These are phyloP conservation scores for Aspergillus incahuasiensis DNA, from an alignment of 495 filamentous ascomycete species.

Conservation along the genomic window DNA sequence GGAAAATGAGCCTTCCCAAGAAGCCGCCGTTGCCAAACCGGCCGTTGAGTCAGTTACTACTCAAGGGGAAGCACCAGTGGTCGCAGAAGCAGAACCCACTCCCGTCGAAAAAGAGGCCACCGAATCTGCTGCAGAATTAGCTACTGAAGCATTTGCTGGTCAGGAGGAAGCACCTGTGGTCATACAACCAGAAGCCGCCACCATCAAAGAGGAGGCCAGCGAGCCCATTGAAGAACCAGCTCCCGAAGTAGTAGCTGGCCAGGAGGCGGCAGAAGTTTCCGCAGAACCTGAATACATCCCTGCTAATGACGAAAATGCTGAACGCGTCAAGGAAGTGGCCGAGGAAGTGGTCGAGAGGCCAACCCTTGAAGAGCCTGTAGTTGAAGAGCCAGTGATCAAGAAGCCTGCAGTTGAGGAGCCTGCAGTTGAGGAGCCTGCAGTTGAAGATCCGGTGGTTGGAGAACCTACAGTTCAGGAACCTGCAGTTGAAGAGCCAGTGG, in stretches of 20 bases:
- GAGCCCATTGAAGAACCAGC: background rate
- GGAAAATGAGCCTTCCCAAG: background rate
- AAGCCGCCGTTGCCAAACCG: background rate
- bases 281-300: too few relatives aligned
- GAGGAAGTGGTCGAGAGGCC: too few relatives aligned
- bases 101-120: too few relatives aligned
- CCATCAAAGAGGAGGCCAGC: background rate
- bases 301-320: too few relatives aligned
- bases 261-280: background rate
- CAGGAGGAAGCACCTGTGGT: background rate
- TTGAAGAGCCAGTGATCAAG: constrained; percentile 4
- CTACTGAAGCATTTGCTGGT: background rate
- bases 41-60: background rate
- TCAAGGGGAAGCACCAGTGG: background rate
- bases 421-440: too few relatives aligned
- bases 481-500: too few relatives aligned
- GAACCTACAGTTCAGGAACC: too few relatives aligned
- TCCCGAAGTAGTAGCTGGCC: background rate
- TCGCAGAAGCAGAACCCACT: background rate
- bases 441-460: too few relatives aligned
- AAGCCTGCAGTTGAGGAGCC: constrained; percentile 7
- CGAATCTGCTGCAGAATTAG: constrained; percentile 8
- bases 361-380: too few relatives aligned
- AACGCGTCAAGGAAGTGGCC: too few relatives aligned
- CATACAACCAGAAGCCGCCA: background rate